Base-by-base conservation (phyloP, 2,329 filamentous ascomycete species). In the Aspergillus pseudoviridinutans region DNA sequence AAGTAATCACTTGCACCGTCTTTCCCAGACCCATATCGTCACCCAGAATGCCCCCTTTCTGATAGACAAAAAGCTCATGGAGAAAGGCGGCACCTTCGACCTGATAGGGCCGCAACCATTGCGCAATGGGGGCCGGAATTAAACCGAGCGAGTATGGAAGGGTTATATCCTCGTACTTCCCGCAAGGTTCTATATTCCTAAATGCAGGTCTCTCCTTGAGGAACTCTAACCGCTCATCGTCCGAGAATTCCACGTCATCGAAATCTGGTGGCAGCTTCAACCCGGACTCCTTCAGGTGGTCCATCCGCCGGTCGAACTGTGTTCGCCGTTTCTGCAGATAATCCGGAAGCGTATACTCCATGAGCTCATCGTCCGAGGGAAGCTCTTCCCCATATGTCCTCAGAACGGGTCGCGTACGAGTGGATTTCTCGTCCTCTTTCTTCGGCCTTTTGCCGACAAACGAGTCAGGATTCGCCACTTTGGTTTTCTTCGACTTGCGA, bases 11-110 rank as follows among this genome's bases (percentile, higher is more conserved):
- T 73, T 99, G 94, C 2, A 99, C 91, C 0, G 94, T 99, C 75
- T 99, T 99, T 0, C 94, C 94, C 32, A 99, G 76, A 22, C 94
- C 94, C 94, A 99, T 99, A 68, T 99, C 94, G 69, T 99, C 94
- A 3, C 93, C 92, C 0, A 99, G 81, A 24, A 99, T 90, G 1
- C 90, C 91, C 1, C 94, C 94, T 65, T 88, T 88, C 68, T 99
- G 94, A 63, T 91, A 93, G 3, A 97, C 88, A 69, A 97, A 97
- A 24, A 90, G 83, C 58, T 90, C 84, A 70, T 97, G 92, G 7
- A 99, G 80, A 67, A 97, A 97, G 32, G 84, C 82, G 14, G 89
- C 90, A 4, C 94, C 94, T 28, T 89, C 84, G 1, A 97, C 81
- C 72, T 99, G 94, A 67, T 99, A 99, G 61, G 92, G 90, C 58